These are phyloP conservation scores for Pseudogymnoascus sp. DNA, from an alignment of 2,329 filamentous ascomycete species.

Conservation along the genomic window DNA sequence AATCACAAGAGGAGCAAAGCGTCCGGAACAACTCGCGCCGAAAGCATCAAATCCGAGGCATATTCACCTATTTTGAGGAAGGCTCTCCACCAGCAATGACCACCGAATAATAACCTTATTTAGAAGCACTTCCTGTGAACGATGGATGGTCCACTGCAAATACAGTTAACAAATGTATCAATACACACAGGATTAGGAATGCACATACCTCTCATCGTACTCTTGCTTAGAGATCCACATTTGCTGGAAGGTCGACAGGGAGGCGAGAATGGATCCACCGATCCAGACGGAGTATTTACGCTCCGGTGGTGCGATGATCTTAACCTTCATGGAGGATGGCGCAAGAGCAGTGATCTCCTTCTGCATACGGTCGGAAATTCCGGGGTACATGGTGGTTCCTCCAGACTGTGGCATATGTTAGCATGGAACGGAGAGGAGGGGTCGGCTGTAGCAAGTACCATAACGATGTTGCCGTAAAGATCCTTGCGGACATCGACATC, in stretches of 20 bases:
- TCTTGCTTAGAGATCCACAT: constrained; percentile 99
- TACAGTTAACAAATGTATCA: constrained; percentile 42
- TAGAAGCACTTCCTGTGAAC: constrained; percentile 99
- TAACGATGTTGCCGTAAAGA: constrained; percentile 99
- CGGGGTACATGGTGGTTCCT: constrained; percentile 99
- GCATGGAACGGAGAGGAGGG: not conserved
- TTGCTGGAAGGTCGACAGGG: constrained; percentile 99
- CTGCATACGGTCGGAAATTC: constrained; percentile 99
- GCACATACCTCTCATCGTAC: constrained; percentile 47
- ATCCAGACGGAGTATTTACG: constrained; percentile 99
- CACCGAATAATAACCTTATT: constrained; percentile 46
- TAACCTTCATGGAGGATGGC: constrained; percentile 99
- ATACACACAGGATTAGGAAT: not conserved
- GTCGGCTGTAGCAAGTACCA: constrained; percentile 60
- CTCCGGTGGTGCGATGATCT: constrained; percentile 99
- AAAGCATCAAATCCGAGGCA: constrained; percentile 30
- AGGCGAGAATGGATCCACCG: constrained; percentile 99
- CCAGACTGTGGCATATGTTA: constrained; percentile 63
- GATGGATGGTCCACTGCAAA: constrained; percentile 99
- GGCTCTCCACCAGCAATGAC: constrained; percentile 14
- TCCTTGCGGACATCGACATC: constrained; percentile 99
- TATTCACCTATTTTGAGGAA: constrained; percentile 25
- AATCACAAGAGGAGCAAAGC: constrained; percentile 22
- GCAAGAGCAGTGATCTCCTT: constrained; percentile 99
- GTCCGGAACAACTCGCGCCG: constrained; percentile 23